phyloP scores from a whole-genome alignment of 177 flowering plant genomes.

The Vitis hybrid region DNA sequence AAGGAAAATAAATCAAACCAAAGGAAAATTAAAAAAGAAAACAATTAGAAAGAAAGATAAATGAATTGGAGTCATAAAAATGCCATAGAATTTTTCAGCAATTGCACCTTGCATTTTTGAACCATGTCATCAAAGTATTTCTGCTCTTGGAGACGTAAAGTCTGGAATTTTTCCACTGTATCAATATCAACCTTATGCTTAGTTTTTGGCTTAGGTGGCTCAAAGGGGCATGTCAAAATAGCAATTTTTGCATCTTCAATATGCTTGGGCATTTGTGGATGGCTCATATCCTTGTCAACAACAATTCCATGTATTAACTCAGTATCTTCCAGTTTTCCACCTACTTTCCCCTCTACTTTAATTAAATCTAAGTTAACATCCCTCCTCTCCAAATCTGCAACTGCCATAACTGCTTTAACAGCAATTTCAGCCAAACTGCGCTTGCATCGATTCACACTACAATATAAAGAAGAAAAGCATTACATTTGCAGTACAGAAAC shows the following conservation, averaged over 20 bases:
- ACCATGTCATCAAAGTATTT: constrained; percentile 99
- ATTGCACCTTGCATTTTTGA: constrained; percentile 89
- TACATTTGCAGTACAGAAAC: neutral
- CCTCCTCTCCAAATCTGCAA: constrained; percentile 95
- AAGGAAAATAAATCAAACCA: too few relatives aligned
- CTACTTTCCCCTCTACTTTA: constrained; percentile 97
- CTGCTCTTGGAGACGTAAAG: constrained; percentile 82
- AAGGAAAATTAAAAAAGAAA: too few relatives aligned
- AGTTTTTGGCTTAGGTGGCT: constrained; percentile 99
- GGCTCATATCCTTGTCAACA: constrained; percentile 99
- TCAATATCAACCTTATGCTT: constrained; percentile 99
- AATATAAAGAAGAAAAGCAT: constrained; percentile 6
- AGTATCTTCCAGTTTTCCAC: constrained; percentile 97
- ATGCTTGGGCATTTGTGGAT: constrained; percentile 96
- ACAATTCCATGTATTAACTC: constrained; percentile 87
- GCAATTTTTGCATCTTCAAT: constrained; percentile 94
- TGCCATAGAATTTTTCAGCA: too few relatives aligned
- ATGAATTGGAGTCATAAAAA: neutral
- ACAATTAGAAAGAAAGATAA: too few relatives aligned
- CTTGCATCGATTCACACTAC: constrained; percentile 96
- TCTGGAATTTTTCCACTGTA: constrained; percentile 93
- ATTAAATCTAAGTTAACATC: constrained; percentile 94
- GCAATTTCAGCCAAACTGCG: constrained; percentile 94
- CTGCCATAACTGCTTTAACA: constrained; percentile 93
- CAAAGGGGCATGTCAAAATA: constrained; percentile 95